These are phyloP conservation scores for Camellia sinensis DNA, from an alignment of 148 eudicot genomes.

Conservation along the genomic window DNA sequence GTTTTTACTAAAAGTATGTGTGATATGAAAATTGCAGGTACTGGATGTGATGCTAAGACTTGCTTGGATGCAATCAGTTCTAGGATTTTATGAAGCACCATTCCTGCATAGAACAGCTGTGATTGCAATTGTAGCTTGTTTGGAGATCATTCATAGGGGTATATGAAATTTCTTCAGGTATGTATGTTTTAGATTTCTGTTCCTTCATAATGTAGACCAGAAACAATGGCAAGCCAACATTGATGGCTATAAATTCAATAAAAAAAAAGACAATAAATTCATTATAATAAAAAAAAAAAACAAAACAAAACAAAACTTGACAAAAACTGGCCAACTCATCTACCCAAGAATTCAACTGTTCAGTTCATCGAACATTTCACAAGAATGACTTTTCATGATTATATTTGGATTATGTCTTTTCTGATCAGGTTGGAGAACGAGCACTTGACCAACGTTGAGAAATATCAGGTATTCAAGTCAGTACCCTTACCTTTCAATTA, in stretches of 20 bases:
- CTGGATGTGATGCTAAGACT: conserved; percentile 46
- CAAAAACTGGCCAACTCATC: no score
- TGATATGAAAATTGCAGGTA: conserved; percentile 26
- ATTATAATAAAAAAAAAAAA: no score
- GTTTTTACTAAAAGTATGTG: neutral
- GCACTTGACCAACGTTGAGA: conserved; percentile 62
- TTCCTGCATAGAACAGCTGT: conserved; percentile 43
- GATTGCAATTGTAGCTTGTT: conserved; percentile 34
- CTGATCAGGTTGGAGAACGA: conserved; percentile 51
- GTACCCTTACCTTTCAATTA: conserved; percentile 54
- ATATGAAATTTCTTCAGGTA: conserved; percentile 67
- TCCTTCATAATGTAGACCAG: neutral
- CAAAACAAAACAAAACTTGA: no score
- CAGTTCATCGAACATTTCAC: no score
- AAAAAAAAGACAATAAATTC: no score
- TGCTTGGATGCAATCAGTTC: conserved; percentile 55
- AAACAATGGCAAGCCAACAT: no score
- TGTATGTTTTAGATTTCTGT: neutral
- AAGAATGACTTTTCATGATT: neutral
- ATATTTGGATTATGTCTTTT: neutral
- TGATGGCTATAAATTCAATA: no score
- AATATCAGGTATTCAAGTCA: conserved; percentile 50
- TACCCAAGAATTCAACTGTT: no score
- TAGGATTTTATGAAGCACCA: conserved; percentile 36
- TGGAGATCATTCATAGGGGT: conserved; percentile 63